Evolutionary conservation across 2,329 filamentous ascomycete species (phyloP), one percentile per base, ranked within the genome.

Genomic region (Fusarium tupiense): DNA sequence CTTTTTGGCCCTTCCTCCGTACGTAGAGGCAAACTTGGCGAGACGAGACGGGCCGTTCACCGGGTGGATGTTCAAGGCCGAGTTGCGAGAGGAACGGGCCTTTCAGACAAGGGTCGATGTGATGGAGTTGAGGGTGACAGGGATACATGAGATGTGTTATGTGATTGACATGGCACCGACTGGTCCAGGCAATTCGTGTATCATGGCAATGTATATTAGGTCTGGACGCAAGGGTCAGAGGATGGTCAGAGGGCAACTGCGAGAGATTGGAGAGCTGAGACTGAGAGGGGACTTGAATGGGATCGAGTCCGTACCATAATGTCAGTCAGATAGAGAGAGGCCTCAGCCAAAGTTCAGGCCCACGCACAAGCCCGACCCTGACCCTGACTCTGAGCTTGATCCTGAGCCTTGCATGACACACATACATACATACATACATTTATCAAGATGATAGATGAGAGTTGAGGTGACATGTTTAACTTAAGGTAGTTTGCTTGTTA

Each of bases 41-140:
- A 57, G 61, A 54, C 46, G 61, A 71, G 67, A 61, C 61, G 67
- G 67, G 56, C 67, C 54, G 68, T 61, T 64, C 44, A 46, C 67
- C 66, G 41, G 60, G 67, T 47, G 49, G n/a, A 54, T 70, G 31
- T 70, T 70, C 46, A 43, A 60, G 58, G 60, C 52, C 41, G 53
- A 70, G 47, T 49, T 70, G 37, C 31, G 26, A 70, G 46, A 70
- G 46, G 41, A 65, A 69, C 40, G 47, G 67, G 52, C 66, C 47
- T 70, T 33, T 59, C 52, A 22, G 67, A 29, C 47, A 54, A 52
- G 61, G 67, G 44, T 63, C 17, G 33, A 37, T 29, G 43, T 64
- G 64, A n/a, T 64, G 43, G 50, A 56, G 58, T 63, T 64, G 63
- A 64, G 33, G 22, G 29, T 24, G 64, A 33, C 64, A 69, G 49